Percentiles rank a stretch among this genome's conserved stretches.
These are phyloP conservation scores for Spencermartinsiella ligniputridi DNA, from an alignment of 1,139 yeast genomes.

Conservation along the genomic window DNA sequence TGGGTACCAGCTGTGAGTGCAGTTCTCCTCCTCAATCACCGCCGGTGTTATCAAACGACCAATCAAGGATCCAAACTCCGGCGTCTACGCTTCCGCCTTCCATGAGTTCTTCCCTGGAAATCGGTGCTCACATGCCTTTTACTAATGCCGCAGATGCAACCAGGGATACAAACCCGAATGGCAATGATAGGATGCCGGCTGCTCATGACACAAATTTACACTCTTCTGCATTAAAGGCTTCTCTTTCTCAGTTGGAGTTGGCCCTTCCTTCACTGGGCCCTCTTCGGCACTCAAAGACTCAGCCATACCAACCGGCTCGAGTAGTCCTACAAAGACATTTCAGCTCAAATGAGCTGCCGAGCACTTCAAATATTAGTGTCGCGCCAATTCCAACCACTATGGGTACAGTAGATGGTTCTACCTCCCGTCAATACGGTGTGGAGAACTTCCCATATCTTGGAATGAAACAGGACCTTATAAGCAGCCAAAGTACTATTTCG, in stretches of 20 bases:
- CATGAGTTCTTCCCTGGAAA: slow-evolving; percentile 24
- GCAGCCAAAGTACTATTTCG: slow-evolving; percentile 1
- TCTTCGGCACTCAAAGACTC: background rate
- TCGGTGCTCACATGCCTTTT: slow-evolving; percentile 34
- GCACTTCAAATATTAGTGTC: slow-evolving; percentile 3
- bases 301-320: slow-evolving; percentile 10
- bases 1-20: slow-evolving; percentile 25
- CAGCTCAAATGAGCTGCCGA: background rate
- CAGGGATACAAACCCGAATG: background rate
- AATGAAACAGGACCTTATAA: background rate
- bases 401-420: slow-evolving; percentile 2
- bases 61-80: slow-evolving; percentile 31
- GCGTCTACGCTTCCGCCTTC: slow-evolving; percentile 26
- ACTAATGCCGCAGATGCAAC: slow-evolving; percentile 9
- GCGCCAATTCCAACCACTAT: slow-evolving; percentile 6
- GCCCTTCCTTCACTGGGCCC: background rate
- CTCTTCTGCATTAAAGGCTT: background rate
- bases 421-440: background rate
- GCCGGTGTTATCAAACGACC: slow-evolving; percentile 8
- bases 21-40: slow-evolving; percentile 22
- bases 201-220: background rate
- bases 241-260: background rate
- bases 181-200: background rate
- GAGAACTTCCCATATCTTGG: slow-evolving; percentile 12
- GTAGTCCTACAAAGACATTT: slow-evolving; percentile 5